A percentile compares a stretch with the other conserved stretches of the same genome.
These are phyloP conservation scores for Pilaira anomala DNA, from an alignment of 192 early-diverging fungal genomes.

Conservation along the genomic window DNA sequence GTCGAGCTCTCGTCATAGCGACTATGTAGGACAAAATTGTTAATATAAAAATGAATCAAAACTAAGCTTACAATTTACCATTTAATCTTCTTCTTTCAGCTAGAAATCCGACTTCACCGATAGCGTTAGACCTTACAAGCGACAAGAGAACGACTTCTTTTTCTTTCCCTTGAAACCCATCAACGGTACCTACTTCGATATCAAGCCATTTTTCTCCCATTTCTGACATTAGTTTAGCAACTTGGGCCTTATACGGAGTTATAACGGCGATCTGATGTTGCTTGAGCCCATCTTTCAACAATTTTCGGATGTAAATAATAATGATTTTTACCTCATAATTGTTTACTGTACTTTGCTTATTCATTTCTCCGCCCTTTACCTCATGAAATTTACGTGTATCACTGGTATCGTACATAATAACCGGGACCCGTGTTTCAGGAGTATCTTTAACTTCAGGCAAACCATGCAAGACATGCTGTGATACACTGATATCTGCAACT, in stretches of 20 bases:
- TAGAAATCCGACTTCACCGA: slow-evolving; percentile 76
- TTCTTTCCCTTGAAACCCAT: slow-evolving; percentile 90
- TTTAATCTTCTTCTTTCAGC: slow-evolving; percentile 77
- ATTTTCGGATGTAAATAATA: slow-evolving; percentile 51
- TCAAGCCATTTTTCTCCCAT: slow-evolving; percentile 51
- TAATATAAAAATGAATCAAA: not conserved
- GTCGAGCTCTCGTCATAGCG: slow-evolving; percentile 80
- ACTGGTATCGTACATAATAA: slow-evolving; percentile 72
- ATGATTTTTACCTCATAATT: slow-evolving; percentile 68
- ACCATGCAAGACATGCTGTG: slow-evolving; percentile 59
- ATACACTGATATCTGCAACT: slow-evolving; percentile 59
- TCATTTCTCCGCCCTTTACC: slow-evolving; percentile 32
- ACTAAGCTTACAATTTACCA: slow-evolving; percentile 34
- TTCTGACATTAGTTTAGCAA: slow-evolving; percentile 45
- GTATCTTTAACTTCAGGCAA: slow-evolving; percentile 52
- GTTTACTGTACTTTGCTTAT: slow-evolving; percentile 63
- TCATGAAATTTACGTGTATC: slow-evolving; percentile 38
- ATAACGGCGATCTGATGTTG: slow-evolving; percentile 74
- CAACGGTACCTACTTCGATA: slow-evolving; percentile 79
- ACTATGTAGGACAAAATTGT: slow-evolving; percentile 31
- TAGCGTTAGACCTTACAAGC: slow-evolving; percentile 75
- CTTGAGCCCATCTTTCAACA: slow-evolving; percentile 60
- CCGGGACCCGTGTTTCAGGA: slow-evolving; percentile 52
- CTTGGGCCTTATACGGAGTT: slow-evolving; percentile 83
- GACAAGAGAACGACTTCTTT: slow-evolving; percentile 82